phyloP scores from a whole-genome alignment of 2,329 filamentous ascomycete genomes.

The Bipolaris cookei region DNA sequence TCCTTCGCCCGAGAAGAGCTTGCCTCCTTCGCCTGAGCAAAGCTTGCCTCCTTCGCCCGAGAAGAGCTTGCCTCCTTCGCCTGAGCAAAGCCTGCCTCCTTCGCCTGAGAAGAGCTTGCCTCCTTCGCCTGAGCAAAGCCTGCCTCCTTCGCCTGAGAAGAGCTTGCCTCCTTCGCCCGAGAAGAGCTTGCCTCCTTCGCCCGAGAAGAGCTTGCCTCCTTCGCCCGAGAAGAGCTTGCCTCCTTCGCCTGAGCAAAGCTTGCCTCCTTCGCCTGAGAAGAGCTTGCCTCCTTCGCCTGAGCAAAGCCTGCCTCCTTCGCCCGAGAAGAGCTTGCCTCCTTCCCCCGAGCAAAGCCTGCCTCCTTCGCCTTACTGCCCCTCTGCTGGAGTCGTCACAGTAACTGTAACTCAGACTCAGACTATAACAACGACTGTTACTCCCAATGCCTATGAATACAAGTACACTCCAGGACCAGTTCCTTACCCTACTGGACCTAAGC shows the following conservation, averaged over 20 bases:
- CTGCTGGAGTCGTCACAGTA: constrained; percentile 33
- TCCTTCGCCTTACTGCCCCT: constrained; percentile 30
- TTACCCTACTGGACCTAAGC: constrained; percentile 15
- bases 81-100: background rate
- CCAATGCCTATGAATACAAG: constrained; percentile 20
- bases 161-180: background rate
- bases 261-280: constrained; percentile 1
- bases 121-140: background rate
- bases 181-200: background rate
- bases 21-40: background rate
- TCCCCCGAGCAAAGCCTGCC: background rate
- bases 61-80: constrained; percentile 15
- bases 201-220: background rate
- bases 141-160: background rate
- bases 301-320: background rate
- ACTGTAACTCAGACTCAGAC: constrained; percentile 34
- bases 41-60: constrained; percentile 1
- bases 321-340: too few relatives aligned
- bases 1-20: constrained; percentile 11
- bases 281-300: background rate
- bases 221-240: background rate
- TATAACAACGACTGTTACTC: constrained; percentile 38
- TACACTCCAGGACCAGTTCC: constrained; percentile 15
- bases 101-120: background rate
- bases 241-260: background rate